Conservation (phyloP, 2,329 filamentous ascomycete genomes). For the Hypoxylon sp. region DNA sequence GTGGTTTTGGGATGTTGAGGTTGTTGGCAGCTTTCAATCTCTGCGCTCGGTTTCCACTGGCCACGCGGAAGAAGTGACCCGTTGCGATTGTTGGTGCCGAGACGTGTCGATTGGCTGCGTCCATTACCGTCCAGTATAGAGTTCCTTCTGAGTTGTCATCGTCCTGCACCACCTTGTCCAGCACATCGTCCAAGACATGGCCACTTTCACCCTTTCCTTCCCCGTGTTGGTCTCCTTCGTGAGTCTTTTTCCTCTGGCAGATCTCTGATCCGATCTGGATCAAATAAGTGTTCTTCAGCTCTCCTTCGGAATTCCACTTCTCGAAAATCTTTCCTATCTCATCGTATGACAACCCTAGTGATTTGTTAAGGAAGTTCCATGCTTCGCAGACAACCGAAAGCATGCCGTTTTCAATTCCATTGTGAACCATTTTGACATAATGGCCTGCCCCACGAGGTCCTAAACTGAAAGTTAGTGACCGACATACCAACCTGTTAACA, state of each 20-base stretch:
- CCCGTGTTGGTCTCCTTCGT: slow-evolving; percentile 49
- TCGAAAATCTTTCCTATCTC: slow-evolving; percentile 68
- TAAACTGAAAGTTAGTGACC: too few species aligned
- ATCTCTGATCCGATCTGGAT: slow-evolving; percentile 70
- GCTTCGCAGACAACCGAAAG: slow-evolving; percentile 70
- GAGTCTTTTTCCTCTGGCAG: slow-evolving; percentile 26
- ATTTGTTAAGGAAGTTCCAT: slow-evolving; percentile 68
- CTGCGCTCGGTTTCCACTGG: slow-evolving; percentile 67
- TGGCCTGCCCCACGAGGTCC: slow-evolving; percentile 72
- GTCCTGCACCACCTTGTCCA: slow-evolving; percentile 77
- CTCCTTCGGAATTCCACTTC: slow-evolving; percentile 67
- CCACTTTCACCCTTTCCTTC: slow-evolving; percentile 53
- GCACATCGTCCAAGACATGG: slow-evolving; percentile 67
- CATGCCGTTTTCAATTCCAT: slow-evolving; percentile 78
- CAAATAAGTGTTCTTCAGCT: slow-evolving; percentile 67
- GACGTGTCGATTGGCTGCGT: slow-evolving; percentile 68
- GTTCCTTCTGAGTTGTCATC: slow-evolving; percentile 73
- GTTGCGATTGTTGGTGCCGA: slow-evolving; percentile 70
- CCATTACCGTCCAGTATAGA: slow-evolving; percentile 70
- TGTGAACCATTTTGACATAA: slow-evolving; percentile 80
- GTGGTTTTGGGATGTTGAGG: slow-evolving; percentile 55
- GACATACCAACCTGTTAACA: too few species aligned
- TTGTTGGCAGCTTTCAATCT: slow-evolving; percentile 54
- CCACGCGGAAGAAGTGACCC: slow-evolving; percentile 69
- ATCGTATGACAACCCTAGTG: slow-evolving; percentile 66